Evolutionary conservation across 352 stramenopile genomes (phyloP).

Genomic region (Globisporangium cylindrosporum): DNA sequence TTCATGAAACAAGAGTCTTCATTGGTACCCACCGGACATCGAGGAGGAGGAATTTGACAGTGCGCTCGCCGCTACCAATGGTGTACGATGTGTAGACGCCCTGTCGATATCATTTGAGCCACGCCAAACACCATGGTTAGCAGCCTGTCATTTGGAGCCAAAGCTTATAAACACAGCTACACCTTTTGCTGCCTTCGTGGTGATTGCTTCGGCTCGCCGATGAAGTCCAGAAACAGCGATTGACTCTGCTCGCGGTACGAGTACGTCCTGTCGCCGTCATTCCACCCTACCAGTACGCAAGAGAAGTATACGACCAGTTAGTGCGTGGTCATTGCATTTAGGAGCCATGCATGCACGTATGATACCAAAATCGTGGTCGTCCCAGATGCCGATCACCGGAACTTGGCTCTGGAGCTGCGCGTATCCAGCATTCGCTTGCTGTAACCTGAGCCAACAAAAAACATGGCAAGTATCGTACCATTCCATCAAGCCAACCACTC

Average conservation of each 20-base stretch:
- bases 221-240: slow-evolving; percentile 80
- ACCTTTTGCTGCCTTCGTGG: slow-evolving; percentile 71
- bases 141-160: background rate
- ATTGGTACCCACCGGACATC: slow-evolving; percentile 50
- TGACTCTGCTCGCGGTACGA: slow-evolving; percentile 69
- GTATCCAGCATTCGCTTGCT: slow-evolving; percentile 58
- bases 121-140: no score
- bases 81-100: slow-evolving; percentile 81
- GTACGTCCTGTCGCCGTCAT: slow-evolving; percentile 78
- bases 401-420: slow-evolving; percentile 43
- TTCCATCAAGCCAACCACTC: no score
- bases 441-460: slow-evolving; percentile 30
- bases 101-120: slow-evolving; percentile 17
- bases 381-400: slow-evolving; percentile 77
- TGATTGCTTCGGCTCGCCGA: slow-evolving; percentile 66
- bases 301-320: background rate
- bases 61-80: slow-evolving; percentile 51
- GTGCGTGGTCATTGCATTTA: no score
- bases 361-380: slow-evolving; percentile 85
- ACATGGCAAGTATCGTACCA: background rate
- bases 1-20: background rate
- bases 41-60: slow-evolving; percentile 82
- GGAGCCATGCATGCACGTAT: no score
- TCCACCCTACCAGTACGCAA: slow-evolving; percentile 20
- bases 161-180: background rate